Evolutionary conservation across 805 yeast genomes (phyloP), one percentile per base, ranked within the genome.

Genomic region (Tetrapisispora taiwanensis): DNA sequence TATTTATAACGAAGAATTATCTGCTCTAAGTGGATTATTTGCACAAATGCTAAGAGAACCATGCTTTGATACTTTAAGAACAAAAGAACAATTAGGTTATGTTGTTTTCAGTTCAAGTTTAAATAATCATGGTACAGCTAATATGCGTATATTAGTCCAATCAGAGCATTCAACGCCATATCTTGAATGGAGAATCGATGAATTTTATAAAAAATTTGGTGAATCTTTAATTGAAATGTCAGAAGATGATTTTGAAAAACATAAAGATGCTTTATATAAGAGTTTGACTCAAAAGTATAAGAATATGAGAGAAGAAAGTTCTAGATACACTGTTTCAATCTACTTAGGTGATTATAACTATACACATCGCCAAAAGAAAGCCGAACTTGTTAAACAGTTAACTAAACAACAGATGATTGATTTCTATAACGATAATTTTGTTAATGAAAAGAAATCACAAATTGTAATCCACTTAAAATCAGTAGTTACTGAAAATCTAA

Each of bases 41-140:
- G 75, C 83, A 0, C 90, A 84, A 48, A 73, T 88, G 49, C 68
- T 83, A 41, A 78, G 75, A 52, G 97, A 90, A 59, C 97, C 96
- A 4, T 84, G 90, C 46, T 92, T 90, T 65, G 81, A 86, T 57
- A 84, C 84, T 49, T 72, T 90, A 46, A 76, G 98, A 63, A 90
- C 98, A 7, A 82, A 86, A 54, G 97, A 90, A 66, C 97, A 92
- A 63, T 72, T 90, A 28, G 98, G 98, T 2, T 90, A 90, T 56
- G 88, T 90, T 49, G 98, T 90, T 0, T 87, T 86, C 58, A 79
- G 92, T 36, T 84, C 94, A 0, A 67, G 74, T 22, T 69, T 82
- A 48, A 72, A 72, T 48, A 75, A 85, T 3, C 75, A 94, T 57
- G 81, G 92, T 19, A 75, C 82, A 6, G 55, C 59, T 14, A 59